These are phyloP conservation scores for Rubia peregrina DNA, from an alignment of 305 asterid genomes.

Conservation along the genomic window DNA sequence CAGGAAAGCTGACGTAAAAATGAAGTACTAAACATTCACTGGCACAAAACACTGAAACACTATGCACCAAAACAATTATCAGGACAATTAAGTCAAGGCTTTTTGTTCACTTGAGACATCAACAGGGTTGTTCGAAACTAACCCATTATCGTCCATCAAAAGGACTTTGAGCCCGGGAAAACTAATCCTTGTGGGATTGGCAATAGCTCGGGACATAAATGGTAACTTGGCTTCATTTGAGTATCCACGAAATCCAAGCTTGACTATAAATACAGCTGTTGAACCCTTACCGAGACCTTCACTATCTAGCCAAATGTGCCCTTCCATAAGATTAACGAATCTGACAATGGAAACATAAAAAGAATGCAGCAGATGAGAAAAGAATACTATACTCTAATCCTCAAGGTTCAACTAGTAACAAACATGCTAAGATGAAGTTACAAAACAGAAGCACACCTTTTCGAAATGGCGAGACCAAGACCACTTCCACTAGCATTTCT, in stretches of 20 bases:
- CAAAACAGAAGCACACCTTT: constrained; percentile 43
- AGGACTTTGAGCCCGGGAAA: constrained; percentile 79
- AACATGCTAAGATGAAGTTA: neutral
- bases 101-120: neutral
- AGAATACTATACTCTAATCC: neutral
- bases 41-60: neutral
- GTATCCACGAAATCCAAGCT: constrained; percentile 73
- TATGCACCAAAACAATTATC: neutral
- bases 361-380: constrained; percentile 4
- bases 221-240: constrained; percentile 49
- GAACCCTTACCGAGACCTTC: constrained; percentile 94
- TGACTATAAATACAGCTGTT: constrained; percentile 65
- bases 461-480: constrained; percentile 93
- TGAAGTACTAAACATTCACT: neutral
- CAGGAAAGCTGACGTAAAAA: neutral
- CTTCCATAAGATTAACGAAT: constrained; percentile 95
- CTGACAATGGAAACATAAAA: constrained; percentile 31
- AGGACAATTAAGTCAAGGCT: constrained; percentile 12
- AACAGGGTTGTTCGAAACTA: constrained; percentile 23
- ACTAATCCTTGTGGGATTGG: constrained; percentile 44
- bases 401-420: neutral
- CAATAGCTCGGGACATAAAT: constrained; percentile 38
- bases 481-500: constrained; percentile 82
- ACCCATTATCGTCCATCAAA: constrained; percentile 90
- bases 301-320: constrained; percentile 91